These are phyloP conservation scores for Puccinia hordei DNA, from an alignment of 1,284 basidiomycete species.

Conservation along the genomic window DNA sequence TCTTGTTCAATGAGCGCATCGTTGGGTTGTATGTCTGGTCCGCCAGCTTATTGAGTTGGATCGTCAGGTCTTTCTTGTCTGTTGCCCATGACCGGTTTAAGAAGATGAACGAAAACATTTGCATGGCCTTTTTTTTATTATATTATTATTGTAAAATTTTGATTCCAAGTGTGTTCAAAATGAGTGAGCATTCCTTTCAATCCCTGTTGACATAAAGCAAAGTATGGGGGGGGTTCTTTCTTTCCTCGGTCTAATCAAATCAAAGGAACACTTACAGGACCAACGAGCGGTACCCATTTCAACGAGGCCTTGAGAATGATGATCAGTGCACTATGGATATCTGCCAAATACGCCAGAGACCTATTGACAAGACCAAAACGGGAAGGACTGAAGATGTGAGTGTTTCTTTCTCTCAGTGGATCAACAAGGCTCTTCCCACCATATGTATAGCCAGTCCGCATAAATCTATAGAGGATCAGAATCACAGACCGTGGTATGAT, in stretches of 20 bases:
- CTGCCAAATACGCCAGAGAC: constrained; percentile 74
- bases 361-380: neutral
- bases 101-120: constrained; percentile 87
- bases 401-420: neutral
- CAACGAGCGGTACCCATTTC: constrained; percentile 81
- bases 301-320: constrained; percentile 88
- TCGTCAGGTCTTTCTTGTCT: constrained; percentile 70
- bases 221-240: no score
- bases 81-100: constrained; percentile 82
- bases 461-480: constrained; percentile 67
- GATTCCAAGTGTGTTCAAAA: neutral
- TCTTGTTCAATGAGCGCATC: constrained; percentile 66
- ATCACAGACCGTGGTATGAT: neutral
- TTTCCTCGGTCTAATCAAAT: no score
- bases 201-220: no score
- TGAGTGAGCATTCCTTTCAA: no score
- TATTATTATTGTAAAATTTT: no score
- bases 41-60: constrained; percentile 67
- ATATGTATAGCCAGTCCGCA: constrained; percentile 82
- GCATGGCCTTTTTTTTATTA: constrained; percentile 70
- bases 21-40: constrained; percentile 33
- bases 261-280: constrained; percentile 68
- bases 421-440: constrained; percentile 61
- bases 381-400: no score
- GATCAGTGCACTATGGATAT: constrained; percentile 72